phyloP scores from a whole-genome alignment of 768 basidiomycete genomes.

The Austroboletus eburneus region DNA sequence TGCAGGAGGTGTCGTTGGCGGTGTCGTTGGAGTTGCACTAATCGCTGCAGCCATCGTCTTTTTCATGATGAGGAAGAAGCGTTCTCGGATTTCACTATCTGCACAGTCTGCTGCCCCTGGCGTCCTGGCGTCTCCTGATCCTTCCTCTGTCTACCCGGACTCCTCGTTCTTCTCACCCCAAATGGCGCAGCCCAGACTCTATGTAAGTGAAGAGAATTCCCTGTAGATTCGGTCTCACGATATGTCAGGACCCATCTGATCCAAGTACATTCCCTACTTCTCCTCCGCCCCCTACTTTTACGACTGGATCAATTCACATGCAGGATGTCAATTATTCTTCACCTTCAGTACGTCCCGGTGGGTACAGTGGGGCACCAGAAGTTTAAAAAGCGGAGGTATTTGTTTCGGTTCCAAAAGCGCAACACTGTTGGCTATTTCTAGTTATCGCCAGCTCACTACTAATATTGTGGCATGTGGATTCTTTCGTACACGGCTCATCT shows the following conservation, averaged over 20 bases:
- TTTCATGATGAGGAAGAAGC: conserved; percentile 32
- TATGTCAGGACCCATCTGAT: conserved; percentile 33
- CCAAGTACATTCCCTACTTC: conserved; percentile 35
- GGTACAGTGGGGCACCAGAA: conserved; percentile 27
- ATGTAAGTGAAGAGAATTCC: conserved; percentile 20
- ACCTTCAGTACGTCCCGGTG: conserved; percentile 9
- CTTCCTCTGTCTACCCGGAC: conserved; percentile 7
- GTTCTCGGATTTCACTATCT: conserved; percentile 21
- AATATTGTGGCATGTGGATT: background rate
- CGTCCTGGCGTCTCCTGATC: background rate
- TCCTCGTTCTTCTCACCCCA: conserved; percentile 11
- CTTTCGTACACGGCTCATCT: background rate
- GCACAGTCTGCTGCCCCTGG: conserved; percentile 4
- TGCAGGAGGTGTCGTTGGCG: conserved; percentile 60
- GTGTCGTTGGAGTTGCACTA: conserved; percentile 48
- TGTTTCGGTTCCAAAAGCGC: background rate
- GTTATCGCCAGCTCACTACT: background rate
- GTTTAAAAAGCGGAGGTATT: conserved; percentile 7
- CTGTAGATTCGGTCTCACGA: background rate
- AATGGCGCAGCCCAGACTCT: conserved; percentile 25
- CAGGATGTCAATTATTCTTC: conserved; percentile 13
- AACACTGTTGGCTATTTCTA: background rate
- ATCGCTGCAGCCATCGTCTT: conserved; percentile 39
- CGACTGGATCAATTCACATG: conserved; percentile 2
- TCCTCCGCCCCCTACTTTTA: conserved; percentile 15